phyloP scores from a whole-genome alignment of 345 rosid species.

The Citrus mangshanensis region DNA sequence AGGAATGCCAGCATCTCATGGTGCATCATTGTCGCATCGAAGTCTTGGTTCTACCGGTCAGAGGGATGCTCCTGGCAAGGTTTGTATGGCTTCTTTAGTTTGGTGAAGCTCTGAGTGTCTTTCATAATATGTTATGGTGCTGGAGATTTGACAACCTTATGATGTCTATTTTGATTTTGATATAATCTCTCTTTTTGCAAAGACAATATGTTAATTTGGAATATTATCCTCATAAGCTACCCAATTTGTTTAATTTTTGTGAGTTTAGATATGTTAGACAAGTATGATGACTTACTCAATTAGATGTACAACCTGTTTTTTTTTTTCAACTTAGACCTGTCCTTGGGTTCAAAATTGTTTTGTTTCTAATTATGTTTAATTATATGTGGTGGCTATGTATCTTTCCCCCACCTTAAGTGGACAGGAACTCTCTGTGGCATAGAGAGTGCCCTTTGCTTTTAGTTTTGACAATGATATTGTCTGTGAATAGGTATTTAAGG shows the following conservation, averaged over 20 bases:
- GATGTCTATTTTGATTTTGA: background rate
- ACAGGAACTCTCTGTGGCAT: background rate
- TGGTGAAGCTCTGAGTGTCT: background rate
- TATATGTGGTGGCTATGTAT: background rate
- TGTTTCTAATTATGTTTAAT: background rate
- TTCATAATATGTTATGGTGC: background rate
- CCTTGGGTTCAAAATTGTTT: background rate
- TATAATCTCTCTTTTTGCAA: background rate
- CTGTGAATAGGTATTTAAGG: constrained; percentile 73
- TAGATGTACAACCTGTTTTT: background rate
- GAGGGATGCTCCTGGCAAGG: constrained; percentile 96
- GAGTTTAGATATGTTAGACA: too few species aligned
- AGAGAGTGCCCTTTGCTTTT: constrained; percentile 2
- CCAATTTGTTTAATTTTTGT: background rate
- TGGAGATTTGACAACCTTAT: background rate
- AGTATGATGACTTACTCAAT: background rate
- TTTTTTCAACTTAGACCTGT: background rate
- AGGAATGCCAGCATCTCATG: constrained; percentile 83
- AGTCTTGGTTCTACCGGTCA: constrained; percentile 89
- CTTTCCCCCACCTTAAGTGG: background rate
- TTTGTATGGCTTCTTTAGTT: constrained; percentile 24
- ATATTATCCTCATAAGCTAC: background rate
- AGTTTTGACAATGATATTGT: constrained; percentile 9
- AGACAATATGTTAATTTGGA: background rate
- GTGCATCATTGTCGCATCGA: constrained; percentile 76